Percentiles rank a stretch among this genome's conserved stretches.
phyloP scores from a whole-genome alignment of 352 stramenopile genomes.

The Globisporangium barbulae region DNA sequence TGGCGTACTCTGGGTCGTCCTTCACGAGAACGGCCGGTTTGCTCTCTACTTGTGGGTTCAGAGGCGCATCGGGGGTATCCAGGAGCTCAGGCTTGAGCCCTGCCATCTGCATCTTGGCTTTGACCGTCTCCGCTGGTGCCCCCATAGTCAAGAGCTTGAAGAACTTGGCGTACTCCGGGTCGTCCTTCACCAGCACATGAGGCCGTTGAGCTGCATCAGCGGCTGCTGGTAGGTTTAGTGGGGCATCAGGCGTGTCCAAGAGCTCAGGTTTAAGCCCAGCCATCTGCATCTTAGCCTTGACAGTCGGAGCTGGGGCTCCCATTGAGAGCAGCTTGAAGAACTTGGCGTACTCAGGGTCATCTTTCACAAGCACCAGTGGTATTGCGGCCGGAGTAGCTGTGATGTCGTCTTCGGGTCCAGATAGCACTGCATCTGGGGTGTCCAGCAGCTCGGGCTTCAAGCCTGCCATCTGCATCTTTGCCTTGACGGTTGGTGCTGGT shows the following conservation, averaged over 20 bases:
- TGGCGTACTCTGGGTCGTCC: constrained; percentile 60
- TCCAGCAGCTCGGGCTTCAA: constrained; percentile 66
- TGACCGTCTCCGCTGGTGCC: constrained; percentile 50
- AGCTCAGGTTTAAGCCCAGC: constrained; percentile 50
- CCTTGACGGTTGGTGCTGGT: constrained; percentile 47
- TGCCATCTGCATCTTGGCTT: constrained; percentile 63
- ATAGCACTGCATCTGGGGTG: constrained; percentile 41
- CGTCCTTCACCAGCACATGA: constrained; percentile 53
- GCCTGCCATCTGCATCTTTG: constrained; percentile 54
- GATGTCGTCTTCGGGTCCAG: constrained; percentile 10
- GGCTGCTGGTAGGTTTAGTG: constrained; percentile 18
- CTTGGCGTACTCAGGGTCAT: constrained; percentile 58
- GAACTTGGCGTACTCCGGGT: constrained; percentile 68
- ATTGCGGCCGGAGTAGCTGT: neutral
- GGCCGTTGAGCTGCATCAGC: constrained; percentile 16
- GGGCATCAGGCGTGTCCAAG: constrained; percentile 65
- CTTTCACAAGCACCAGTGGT: constrained; percentile 34
- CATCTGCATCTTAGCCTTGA: constrained; percentile 62
- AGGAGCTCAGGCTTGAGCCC: constrained; percentile 55
- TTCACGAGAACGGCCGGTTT: constrained; percentile 44
- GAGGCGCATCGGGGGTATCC: constrained; percentile 12
- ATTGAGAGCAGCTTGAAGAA: constrained; percentile 73
- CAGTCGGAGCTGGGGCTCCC: constrained; percentile 40
- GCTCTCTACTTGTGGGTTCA: constrained; percentile 18
- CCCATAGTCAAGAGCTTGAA: constrained; percentile 71